Evolutionary conservation across 225 moss, liverwort and hornwort species (phyloP).

Genomic region (Rhytidiadelphus loreus): DNA sequence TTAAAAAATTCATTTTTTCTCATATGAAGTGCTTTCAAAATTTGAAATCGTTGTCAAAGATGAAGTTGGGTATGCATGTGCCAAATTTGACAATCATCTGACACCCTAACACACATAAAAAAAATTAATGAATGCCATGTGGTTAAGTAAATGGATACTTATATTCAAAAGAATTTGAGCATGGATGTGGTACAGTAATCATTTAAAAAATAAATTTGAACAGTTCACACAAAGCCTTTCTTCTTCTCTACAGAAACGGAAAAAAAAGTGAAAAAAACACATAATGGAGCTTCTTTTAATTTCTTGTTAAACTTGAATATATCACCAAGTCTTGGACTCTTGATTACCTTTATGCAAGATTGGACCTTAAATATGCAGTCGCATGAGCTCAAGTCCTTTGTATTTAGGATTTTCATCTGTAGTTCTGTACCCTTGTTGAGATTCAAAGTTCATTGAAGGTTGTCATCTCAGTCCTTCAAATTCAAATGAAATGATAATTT

Average conservation of each 20-base stretch:
- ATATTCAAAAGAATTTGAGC: background rate
- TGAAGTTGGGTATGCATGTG: background rate
- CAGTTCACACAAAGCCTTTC: background rate
- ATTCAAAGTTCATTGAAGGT: background rate
- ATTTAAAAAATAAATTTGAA: background rate
- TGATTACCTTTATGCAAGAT: fast-evolving
- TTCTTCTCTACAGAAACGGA: no score
- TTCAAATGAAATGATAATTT: background rate
- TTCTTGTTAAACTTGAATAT: background rate
- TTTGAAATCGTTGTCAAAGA: background rate
- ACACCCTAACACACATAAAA: background rate
- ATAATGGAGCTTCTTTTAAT: background rate
- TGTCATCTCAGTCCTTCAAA: background rate
- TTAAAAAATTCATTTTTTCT: background rate
- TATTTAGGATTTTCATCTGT: background rate
- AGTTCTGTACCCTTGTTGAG: no score
- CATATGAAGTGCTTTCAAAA: background rate
- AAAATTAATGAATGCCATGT: background rate
- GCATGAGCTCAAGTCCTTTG: background rate
- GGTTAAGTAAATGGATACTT: fast-evolving
- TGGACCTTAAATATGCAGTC: fast-evolving
- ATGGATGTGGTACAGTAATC: no score
- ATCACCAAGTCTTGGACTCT: background rate
- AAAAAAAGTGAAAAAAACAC: no score
- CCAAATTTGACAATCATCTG: no score